Conservation (phyloP, 2,329 filamentous ascomycete genomes). For the Fusarium agapanthi region DNA sequence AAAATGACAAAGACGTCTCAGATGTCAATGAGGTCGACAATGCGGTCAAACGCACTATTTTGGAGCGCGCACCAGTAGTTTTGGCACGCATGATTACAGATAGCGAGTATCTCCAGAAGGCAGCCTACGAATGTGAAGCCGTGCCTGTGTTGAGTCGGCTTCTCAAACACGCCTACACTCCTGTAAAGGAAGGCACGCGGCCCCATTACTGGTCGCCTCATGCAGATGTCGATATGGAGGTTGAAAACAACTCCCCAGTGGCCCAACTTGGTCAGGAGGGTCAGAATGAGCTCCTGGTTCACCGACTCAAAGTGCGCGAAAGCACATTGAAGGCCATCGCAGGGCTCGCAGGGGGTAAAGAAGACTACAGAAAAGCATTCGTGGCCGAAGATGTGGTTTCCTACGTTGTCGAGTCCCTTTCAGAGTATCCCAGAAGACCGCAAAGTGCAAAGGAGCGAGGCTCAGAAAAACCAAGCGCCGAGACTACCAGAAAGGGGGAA, state of each 20-base stretch:
- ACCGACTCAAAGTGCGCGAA: slow-evolving; percentile 80
- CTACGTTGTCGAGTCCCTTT: slow-evolving; percentile 84
- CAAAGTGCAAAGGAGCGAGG: slow-evolving; percentile 53
- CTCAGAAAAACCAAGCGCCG: slow-evolving; percentile 50
- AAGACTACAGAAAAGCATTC: slow-evolving; percentile 83
- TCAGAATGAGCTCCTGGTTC: slow-evolving; percentile 66
- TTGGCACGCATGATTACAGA: slow-evolving; percentile 82
- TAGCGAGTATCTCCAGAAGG: slow-evolving; percentile 80
- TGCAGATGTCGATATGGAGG: slow-evolving; percentile 46
- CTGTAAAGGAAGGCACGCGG: slow-evolving; percentile 47
- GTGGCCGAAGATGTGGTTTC: slow-evolving; percentile 83
- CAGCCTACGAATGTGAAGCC: slow-evolving; percentile 74
- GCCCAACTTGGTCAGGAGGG: slow-evolving; percentile 68
- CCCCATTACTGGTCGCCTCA: slow-evolving; percentile 53
- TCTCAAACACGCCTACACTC: slow-evolving; percentile 61
- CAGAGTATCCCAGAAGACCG: slow-evolving; percentile 62
- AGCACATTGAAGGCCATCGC: slow-evolving; percentile 80
- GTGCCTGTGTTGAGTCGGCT: slow-evolving; percentile 58
- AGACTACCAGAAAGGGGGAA: slow-evolving; percentile 41
- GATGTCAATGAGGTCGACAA: slow-evolving; percentile 51
- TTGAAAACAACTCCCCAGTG: slow-evolving; percentile 47
- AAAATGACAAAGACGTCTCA: slow-evolving; percentile 55
- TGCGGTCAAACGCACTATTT: slow-evolving; percentile 52
- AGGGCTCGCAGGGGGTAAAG: slow-evolving; percentile 82
- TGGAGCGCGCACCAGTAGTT: slow-evolving; percentile 77